phyloP scores from a whole-genome alignment of 108 stramenopile species.

The Cylindrotheca fusiformis region DNA sequence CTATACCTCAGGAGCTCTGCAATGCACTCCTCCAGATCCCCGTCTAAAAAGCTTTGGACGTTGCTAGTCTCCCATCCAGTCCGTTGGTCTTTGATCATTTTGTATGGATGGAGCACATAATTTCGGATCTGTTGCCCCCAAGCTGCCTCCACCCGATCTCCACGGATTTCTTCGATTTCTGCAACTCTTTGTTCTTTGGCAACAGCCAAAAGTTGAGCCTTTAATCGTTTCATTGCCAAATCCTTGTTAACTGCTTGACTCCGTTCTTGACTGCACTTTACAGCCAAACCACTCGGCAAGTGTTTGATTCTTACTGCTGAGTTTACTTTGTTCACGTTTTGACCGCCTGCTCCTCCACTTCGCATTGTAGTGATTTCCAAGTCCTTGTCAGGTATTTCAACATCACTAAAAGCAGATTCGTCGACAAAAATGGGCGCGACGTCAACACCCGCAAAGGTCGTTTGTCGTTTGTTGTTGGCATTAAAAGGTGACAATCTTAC shows the following conservation, averaged over 20 bases:
- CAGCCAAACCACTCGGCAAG: constrained; percentile 91
- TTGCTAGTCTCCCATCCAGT: constrained; percentile 86
- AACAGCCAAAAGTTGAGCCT: constrained; percentile 80
- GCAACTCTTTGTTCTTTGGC: constrained; percentile 66
- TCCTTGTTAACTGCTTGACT: constrained; percentile 87
- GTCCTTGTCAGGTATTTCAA: constrained; percentile 80
- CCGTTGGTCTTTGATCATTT: constrained; percentile 94
- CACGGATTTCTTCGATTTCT: constrained; percentile 71
- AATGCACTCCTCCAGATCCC: constrained; percentile 82
- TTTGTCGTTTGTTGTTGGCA: constrained; percentile 93
- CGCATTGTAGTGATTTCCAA: constrained; percentile 86
- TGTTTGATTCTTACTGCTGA: constrained; percentile 96
- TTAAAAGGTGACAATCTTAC: constrained; percentile 93
- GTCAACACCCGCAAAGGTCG: constrained; percentile 95
- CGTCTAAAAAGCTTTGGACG: constrained; percentile 82
- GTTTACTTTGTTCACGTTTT: constrained; percentile 99
- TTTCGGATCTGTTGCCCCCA: constrained; percentile 98
- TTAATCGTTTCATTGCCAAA: constrained; percentile 83
- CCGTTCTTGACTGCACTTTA: constrained; percentile 94
- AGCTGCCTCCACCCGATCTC: constrained; percentile 80
- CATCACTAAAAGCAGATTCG: constrained; percentile 52
- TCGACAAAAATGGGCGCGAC: constrained; percentile 83
- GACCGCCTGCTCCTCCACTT: constrained; percentile 94
- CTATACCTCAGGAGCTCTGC: constrained; percentile 54
- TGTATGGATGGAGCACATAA: constrained; percentile 98